Percentiles rank a stretch among this genome's conserved stretches.
phyloP scores from a whole-genome alignment of 805 yeast genomes.

The Suhomyces sp. region DNA sequence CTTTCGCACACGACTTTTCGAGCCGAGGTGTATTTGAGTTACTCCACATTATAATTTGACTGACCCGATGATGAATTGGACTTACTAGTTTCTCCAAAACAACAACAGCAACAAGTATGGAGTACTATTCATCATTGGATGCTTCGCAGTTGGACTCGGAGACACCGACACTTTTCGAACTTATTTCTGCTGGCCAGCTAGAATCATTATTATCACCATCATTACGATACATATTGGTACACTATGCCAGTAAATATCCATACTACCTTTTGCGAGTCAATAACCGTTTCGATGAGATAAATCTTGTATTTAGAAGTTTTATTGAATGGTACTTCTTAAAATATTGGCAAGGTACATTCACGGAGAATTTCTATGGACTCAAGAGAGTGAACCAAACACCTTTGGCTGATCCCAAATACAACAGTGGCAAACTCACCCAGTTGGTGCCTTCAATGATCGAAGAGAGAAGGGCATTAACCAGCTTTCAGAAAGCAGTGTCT shows the following conservation, averaged over 20 bases:
- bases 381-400: slow-evolving; percentile 53
- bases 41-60: not conserved
- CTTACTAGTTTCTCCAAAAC: not conserved
- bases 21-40: not conserved
- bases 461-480: slow-evolving; percentile 49
- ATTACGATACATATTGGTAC: slow-evolving; percentile 70
- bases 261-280: slow-evolving; percentile 58
- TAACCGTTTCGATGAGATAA: slow-evolving; percentile 74
- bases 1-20: not conserved
- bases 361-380: slow-evolving; percentile 89
- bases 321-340: slow-evolving; percentile 70
- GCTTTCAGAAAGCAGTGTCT: slow-evolving; percentile 51
- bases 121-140: slow-evolving; percentile 74
- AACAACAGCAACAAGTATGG: slow-evolving; percentile 46
- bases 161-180: slow-evolving; percentile 85
- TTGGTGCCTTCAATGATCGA: slow-evolving; percentile 45
- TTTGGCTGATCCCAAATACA: slow-evolving; percentile 26
- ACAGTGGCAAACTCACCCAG: slow-evolving; percentile 32
- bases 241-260: slow-evolving; percentile 79
- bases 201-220: slow-evolving; percentile 80
- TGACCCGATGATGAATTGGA: not conserved
- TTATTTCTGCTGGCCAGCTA: slow-evolving; percentile 76
- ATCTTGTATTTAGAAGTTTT: slow-evolving; percentile 53
- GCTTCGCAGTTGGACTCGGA: slow-evolving; percentile 71
- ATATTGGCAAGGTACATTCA: slow-evolving; percentile 79